Conservation (phyloP, 1,139 yeast genomes). For the Zhuliangozyma blackwelliae region DNA sequence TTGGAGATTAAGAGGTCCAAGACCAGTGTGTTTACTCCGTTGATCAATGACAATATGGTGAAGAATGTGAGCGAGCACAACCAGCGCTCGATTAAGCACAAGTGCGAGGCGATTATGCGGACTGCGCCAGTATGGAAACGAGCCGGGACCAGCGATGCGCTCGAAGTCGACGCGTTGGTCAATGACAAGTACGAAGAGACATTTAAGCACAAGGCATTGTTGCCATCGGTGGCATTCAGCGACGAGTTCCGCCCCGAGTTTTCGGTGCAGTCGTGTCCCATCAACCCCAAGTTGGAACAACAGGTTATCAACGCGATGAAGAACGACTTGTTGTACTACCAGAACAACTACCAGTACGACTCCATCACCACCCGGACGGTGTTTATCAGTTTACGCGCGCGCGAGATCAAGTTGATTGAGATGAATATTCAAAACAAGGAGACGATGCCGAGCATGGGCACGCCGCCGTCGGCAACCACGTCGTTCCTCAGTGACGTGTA, state of each 20-base stretch:
- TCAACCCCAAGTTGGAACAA: conserved; percentile 48
- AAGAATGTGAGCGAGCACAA: conserved; percentile 22
- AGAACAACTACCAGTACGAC: conserved; percentile 31
- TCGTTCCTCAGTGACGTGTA: neutral
- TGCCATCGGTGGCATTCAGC: conserved; percentile 45
- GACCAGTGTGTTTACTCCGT: conserved; percentile 23
- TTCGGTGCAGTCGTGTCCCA: conserved; percentile 46
- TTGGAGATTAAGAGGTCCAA: conserved; percentile 25
- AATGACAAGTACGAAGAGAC: conserved; percentile 6
- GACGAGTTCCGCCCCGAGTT: conserved; percentile 54
- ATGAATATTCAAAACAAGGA: conserved; percentile 23
- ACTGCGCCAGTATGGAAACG: conserved; percentile 3
- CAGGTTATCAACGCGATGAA: conserved; percentile 52
- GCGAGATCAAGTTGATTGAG: conserved; percentile 53
- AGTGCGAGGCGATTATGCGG: conserved; percentile 29
- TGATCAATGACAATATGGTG: conserved; percentile 16
- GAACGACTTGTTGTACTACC: conserved; percentile 45
- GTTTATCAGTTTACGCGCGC: conserved; percentile 48
- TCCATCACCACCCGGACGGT: conserved; percentile 33
- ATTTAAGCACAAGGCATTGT: conserved; percentile 20
- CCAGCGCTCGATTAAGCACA: conserved; percentile 18
- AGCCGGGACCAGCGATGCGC: neutral
- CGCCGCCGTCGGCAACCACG: conserved; percentile 1
- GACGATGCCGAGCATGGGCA: neutral
- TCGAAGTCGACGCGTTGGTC: neutral